Evolutionary conservation across 495 filamentous ascomycete genomes (phyloP).

Genomic region (Xylaria nigripes): DNA sequence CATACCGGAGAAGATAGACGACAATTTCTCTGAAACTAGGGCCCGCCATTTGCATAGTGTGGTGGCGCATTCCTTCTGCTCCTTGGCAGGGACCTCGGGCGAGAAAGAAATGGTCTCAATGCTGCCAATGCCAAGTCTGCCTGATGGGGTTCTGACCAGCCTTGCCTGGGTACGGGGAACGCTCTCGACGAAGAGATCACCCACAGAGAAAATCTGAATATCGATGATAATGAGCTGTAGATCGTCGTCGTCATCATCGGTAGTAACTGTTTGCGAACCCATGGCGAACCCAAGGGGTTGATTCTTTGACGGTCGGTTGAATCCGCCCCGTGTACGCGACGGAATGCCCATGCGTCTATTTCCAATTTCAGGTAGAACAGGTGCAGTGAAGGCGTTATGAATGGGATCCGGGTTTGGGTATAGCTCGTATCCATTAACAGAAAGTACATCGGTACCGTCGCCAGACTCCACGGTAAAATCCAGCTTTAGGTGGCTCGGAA

Average conservation of each 20-base stretch:
- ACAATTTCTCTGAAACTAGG: slow-evolving; percentile 32
- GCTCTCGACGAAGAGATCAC: slow-evolving; percentile 32
- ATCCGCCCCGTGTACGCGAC: slow-evolving; percentile 11
- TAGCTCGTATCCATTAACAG: slow-evolving; percentile 39
- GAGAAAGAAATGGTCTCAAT: slow-evolving; percentile 23
- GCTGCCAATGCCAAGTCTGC: slow-evolving; percentile 35
- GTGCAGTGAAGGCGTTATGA: slow-evolving; percentile 21
- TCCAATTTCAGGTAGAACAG: slow-evolving; percentile 13
- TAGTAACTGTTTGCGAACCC: slow-evolving; percentile 16
- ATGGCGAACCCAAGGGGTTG: slow-evolving; percentile 35
- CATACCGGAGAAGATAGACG: slow-evolving; percentile 18
- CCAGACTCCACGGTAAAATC: slow-evolving; percentile 30
- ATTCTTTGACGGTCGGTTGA: slow-evolving; percentile 5
- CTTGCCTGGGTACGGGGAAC: slow-evolving; percentile 39
- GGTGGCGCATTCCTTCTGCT: slow-evolving; percentile 36
- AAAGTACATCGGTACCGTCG: slow-evolving; percentile 26
- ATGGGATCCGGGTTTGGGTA: slow-evolving; percentile 32
- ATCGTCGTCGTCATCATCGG: slow-evolving; percentile 25
- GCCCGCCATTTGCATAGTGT: slow-evolving; percentile 41
- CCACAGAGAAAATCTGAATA: slow-evolving; percentile 45
- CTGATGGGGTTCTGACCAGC: slow-evolving; percentile 35
- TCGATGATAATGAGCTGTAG: slow-evolving; percentile 38
- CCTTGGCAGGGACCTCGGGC: slow-evolving; percentile 16
- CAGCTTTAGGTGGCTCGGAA: slow-evolving; percentile 34
- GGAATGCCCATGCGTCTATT: slow-evolving; percentile 13